Evolutionary conservation across 2,329 filamentous ascomycete species (phyloP), one percentile per base, ranked within the genome.

Genomic region (Aspergillus sclerotialis): DNA sequence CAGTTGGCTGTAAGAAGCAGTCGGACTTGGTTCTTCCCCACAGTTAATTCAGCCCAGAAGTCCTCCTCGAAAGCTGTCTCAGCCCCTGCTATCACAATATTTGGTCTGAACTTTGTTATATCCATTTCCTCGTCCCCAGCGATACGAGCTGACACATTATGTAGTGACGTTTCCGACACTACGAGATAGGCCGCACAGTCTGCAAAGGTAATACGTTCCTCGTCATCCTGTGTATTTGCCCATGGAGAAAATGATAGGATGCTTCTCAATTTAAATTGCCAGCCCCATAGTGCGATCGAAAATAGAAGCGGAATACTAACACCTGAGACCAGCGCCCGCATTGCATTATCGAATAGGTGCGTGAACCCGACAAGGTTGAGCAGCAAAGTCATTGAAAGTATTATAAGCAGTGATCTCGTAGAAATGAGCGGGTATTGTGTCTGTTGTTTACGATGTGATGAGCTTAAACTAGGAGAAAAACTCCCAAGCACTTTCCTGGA

Each of bases 21-120:
- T 26, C 60, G 62, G 10, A 45, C 32, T 7, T 35, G 32, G 6
- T 24, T 31, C 5, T 39, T 35, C 1, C 50, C 48, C 25, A 82
- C 54, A 11, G 57, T 56, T 21, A 86, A 57, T 49, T 80, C 76
- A 3, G 65, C 73, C 83, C 82, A 88, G 50, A 73, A 85, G 53
- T 88, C 83, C 55, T 88, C 82, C 9, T 80, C 79, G 53, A 75
- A 88, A 1, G 75, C 58, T 15, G 44, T 61, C 7, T 60, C 56
- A 4, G 74, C 69, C 3, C 77, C 78, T 24, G 74, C 72, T 2
- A 87, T 60, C 2, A 88, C 77, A 30, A 88, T 73, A 53, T 86
- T 88, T 1, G 82, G 80, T 23, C 84, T 75, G 56, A 87, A 84
- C 48, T 82, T 82, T 25, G 71, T 72, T 53, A 83, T 75, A 34